Base-by-base conservation (phyloP, 768 basidiomycete species). In the Macrolepiota fuliginosa region DNA sequence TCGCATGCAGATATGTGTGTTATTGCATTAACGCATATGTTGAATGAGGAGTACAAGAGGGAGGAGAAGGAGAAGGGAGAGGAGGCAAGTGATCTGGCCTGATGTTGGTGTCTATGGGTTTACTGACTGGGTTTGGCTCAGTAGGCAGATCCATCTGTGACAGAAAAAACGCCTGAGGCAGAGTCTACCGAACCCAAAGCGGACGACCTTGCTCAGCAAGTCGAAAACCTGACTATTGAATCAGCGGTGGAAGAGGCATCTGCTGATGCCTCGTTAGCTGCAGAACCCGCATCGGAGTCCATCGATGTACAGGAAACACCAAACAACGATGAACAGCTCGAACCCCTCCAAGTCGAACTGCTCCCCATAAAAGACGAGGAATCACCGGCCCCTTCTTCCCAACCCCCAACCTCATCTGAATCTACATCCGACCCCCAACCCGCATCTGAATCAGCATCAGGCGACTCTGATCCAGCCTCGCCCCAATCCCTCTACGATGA, bases 1-100 rank as follows among this genome's bases (percentile, higher is more conserved):
- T 97, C 94, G 13, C 85, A 89, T 72, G 83, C 95, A 13, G 97
- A 99, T 86, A 72, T 99, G 45, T 89, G 90, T 67, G 87, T 98
- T 39, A 75, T 98, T 54, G 96, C 97, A 1, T 78, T 99, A 66
- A 94, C 95, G 5, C 88, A 91, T 70, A 82, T 87, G 24, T 76
- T 96, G 58, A 85, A 93, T 66, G 77, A 85, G 58, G 80, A 81
- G 70, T 82, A 77, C 39, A 79, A 79, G 62, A 70, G 70, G 22
- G 58, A 71, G 58, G 74, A 74, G 63, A 75, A 74, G 62, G 66
- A 74, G 45, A 65, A 70, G 45, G 65, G 68, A 47, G 24, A 69
- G 56, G 45, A 69, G 68, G 70, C 73, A 71, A 66, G 72, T 66
- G 52, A 15, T 54, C 3, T 35, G 2, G 22, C 19, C 4, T 35